Base-by-base conservation (phyloP, 495 filamentous ascomycete genomes). In the Neurospora tetrasperma region DNA sequence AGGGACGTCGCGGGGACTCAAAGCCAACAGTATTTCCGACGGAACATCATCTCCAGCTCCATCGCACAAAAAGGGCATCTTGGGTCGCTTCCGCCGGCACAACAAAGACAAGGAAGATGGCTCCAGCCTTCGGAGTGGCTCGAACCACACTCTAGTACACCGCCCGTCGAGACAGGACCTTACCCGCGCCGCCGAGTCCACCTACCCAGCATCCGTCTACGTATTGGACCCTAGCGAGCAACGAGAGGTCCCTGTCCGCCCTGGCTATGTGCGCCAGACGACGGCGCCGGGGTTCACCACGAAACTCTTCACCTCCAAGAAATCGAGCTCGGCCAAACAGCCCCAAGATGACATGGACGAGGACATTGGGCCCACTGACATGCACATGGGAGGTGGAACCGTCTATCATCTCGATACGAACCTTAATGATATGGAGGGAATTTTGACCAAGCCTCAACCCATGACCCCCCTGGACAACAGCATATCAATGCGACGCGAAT, bases 361-460 rank as follows among this genome's bases (percentile, higher is more conserved):
- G 66, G 79, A 80, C 68, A 81, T 85, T 73, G 82, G 84, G 31
- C 54, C 83, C 1, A 83, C 82, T 20, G 83, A 84, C 70, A 83
- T 77, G 73, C 81, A 83, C 31, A 80, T 84, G 42, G 76, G 78
- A 70, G 78, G 80, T 72, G 81, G 84, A 73, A 76, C 82, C 78
- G 70, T 84, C 71, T 96, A 88, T 79, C 85, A 86, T 71, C 89
- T 98, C 14, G 94, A 98, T 81, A 96, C 92, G 5, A 89, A 98
- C 79, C 86, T 98, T 20, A 84, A 85, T 11, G 85, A 95, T 73
- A 92, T 98, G 91, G 89, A 92, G 75, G 94, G 92, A 38, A 97
- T 98, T 72, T 82, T 98, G 48, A 88, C 86, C 59, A 83, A 86
- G 73, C 89, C 88, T n/a, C 85, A 84, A 35, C 87, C 86, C 5